Evolutionary conservation across 768 basidiomycete genomes (phyloP).

Genomic region (Gloeopeniophorella convolvens): DNA sequence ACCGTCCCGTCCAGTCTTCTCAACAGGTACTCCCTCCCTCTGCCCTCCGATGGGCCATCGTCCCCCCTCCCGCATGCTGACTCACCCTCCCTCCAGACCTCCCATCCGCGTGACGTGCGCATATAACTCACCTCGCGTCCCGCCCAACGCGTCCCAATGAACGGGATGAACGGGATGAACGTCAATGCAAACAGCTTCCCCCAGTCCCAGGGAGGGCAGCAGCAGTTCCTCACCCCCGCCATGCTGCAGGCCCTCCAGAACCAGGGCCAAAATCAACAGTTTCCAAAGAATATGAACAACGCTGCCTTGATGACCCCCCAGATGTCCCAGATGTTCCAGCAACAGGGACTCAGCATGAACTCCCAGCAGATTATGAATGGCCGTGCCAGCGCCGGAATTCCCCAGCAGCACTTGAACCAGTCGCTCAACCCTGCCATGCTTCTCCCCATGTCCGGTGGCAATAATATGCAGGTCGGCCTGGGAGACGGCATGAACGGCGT

Average conservation of each 20-base stretch:
- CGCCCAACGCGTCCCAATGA: conserved; percentile 5
- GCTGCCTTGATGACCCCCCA: conserved; percentile 13
- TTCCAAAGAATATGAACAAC: conserved; percentile 18
- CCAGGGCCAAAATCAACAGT: conserved; percentile 16
- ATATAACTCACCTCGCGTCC: conserved; percentile 1
- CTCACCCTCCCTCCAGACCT: neutral
- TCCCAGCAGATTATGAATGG: conserved; percentile 17
- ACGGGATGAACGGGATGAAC: no score
- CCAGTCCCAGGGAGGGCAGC: conserved; percentile 16
- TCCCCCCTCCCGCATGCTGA: conserved; percentile 1
- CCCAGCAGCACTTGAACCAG: conserved; percentile 17
- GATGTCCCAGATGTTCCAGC: conserved; percentile 19
- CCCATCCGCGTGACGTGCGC: conserved; percentile 3
- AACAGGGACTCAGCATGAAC: conserved; percentile 14
- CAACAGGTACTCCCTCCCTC: conserved; percentile 6
- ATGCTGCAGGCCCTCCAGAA: conserved; percentile 16
- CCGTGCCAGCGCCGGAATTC: conserved; percentile 7
- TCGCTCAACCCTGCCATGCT: conserved; percentile 18
- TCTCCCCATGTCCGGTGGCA: conserved; percentile 14
- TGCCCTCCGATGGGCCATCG: conserved; percentile 3
- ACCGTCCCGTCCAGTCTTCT: conserved; percentile 2
- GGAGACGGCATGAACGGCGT: conserved; percentile 19
- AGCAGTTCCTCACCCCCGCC: conserved; percentile 12
- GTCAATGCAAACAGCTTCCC: conserved; percentile 17
- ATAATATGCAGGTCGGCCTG: conserved; percentile 13